phyloP scores from a whole-genome alignment of 2,329 filamentous ascomycete species.

The Aspergillus ibericus region DNA sequence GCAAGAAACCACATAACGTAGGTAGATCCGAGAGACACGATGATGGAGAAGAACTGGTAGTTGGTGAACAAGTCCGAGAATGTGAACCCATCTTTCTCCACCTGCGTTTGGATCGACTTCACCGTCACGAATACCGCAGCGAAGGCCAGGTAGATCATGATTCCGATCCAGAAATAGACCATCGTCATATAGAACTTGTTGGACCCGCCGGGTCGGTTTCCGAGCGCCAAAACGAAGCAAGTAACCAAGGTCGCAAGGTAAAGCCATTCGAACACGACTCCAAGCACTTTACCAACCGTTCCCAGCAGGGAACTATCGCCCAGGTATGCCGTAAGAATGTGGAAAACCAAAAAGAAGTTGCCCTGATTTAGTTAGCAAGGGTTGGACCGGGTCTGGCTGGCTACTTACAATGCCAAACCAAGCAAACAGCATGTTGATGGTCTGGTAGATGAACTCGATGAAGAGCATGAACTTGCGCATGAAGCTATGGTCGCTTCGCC shows the following conservation, averaged over 20 bases:
- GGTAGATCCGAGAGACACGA: constrained; percentile 87
- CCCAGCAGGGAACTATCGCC: constrained; percentile 69
- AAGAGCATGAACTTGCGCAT: constrained; percentile 86
- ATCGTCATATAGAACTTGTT: constrained; percentile 93
- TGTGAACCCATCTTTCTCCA: constrained; percentile 63
- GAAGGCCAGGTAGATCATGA: constrained; percentile 95
- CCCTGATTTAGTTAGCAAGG: constrained; percentile 47
- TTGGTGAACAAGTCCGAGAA: constrained; percentile 78
- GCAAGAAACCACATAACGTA: constrained; percentile 91
- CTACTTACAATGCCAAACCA: constrained; percentile 83
- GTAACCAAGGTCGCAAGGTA: constrained; percentile 90
- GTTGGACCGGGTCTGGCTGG: not conserved
- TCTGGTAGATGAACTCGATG: constrained; percentile 91
- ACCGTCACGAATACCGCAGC: constrained; percentile 94
- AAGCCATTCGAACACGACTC: constrained; percentile 92
- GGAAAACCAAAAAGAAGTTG: constrained; percentile 99
- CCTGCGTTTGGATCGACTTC: constrained; percentile 72
- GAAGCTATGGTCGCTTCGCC: constrained; percentile 85
- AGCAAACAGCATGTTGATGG: constrained; percentile 93
- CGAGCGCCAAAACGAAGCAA: constrained; percentile 91
- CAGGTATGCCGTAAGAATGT: constrained; percentile 87
- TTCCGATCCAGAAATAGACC: constrained; percentile 96
- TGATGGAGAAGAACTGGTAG: constrained; percentile 85
- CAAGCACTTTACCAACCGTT: constrained; percentile 73
- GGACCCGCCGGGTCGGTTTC: constrained; percentile 91